Evolutionary conservation across 2,329 filamentous ascomycete genomes (phyloP).

Genomic region (Phialophora tarda): DNA sequence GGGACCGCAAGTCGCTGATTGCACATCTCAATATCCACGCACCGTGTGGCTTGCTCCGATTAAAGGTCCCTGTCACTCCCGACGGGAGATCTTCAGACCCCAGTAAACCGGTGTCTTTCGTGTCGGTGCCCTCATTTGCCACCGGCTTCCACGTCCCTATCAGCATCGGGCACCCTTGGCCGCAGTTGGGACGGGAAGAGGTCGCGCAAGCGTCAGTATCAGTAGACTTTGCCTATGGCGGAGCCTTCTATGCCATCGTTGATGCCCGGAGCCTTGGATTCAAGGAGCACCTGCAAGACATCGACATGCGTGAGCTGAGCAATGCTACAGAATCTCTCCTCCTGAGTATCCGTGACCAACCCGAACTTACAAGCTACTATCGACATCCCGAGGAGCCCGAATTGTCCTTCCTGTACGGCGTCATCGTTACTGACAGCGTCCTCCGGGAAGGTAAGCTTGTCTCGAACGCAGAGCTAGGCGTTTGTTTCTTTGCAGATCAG

Average conservation of each 20-base stretch:
- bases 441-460: slow-evolving; percentile 16
- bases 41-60: slow-evolving; percentile 52
- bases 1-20: slow-evolving; percentile 40
- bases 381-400: slow-evolving; percentile 45
- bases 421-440: slow-evolving; percentile 48
- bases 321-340: slow-evolving; percentile 46
- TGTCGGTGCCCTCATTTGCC: slow-evolving; percentile 52
- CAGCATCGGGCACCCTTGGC: slow-evolving; percentile 46
- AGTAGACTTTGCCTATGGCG: slow-evolving; percentile 49
- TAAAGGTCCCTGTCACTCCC: slow-evolving; percentile 49
- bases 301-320: slow-evolving; percentile 45
- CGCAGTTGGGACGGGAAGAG: slow-evolving; percentile 42
- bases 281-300: slow-evolving; percentile 31
- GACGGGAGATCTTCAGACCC: slow-evolving; percentile 46
- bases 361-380: slow-evolving; percentile 38
- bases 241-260: slow-evolving; percentile 53
- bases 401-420: slow-evolving; percentile 49
- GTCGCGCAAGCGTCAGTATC: slow-evolving; percentile 2
- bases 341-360: slow-evolving; percentile 37
- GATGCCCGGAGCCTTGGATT: slow-evolving; percentile 50
- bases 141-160: slow-evolving; percentile 45
- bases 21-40: slow-evolving; percentile 50
- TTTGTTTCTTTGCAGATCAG: slow-evolving; percentile 55
- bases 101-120: slow-evolving; percentile 48
- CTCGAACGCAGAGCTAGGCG: slow-evolving; percentile 48